Evolutionary conservation across 2,329 filamentous ascomycete species (phyloP), one percentile per base, ranked within the genome.

Genomic region (Monilinia fructicola): DNA sequence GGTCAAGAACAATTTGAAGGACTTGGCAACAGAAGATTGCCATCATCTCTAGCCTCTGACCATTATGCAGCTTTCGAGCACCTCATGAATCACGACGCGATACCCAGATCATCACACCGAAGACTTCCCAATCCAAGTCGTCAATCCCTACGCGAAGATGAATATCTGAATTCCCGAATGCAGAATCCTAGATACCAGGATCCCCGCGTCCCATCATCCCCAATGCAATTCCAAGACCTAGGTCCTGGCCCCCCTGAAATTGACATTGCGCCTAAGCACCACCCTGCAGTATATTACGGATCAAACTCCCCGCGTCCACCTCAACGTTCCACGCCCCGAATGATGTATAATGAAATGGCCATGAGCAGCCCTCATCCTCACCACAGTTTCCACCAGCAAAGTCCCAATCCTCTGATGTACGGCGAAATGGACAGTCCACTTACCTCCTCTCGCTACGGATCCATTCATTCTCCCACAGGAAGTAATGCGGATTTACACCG

Each of bases 381-480:
- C 48, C n/a, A 52, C 11, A 4, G 11, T 26, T 52, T 23, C 23
- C 48, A 7, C 12, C 48, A 28, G 12, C 48, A 28, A 52, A 52
- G 48, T 26, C 58, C 44, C 28, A 61, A 50, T 38, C 58, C 58
- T 10, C 9, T 61, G 1, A 61, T 61, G 28, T 50, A 61, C 28
- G 44, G 58, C 31, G 58, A 61, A 50, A 61, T 61, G 58, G 58
- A 61, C 28, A 61, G 58, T 23, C 44, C 58, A 40, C 58, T 61
- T 12, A 61, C 58, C 35, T 64, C 61, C 11, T 64, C 61, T n/a
- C 52, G 48, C 2, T 64, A 64, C 16, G 61, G 61, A 31, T 58
- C 61, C 28, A 64, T 64, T 26, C 61, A 64, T 14, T 56, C 48
- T 35, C 52, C 61, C 3, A 3, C 38, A 4, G 31, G 4, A 26